These are phyloP conservation scores for Fusarium longipes DNA, from an alignment of 2,329 filamentous ascomycete genomes.

Conservation along the genomic window DNA sequence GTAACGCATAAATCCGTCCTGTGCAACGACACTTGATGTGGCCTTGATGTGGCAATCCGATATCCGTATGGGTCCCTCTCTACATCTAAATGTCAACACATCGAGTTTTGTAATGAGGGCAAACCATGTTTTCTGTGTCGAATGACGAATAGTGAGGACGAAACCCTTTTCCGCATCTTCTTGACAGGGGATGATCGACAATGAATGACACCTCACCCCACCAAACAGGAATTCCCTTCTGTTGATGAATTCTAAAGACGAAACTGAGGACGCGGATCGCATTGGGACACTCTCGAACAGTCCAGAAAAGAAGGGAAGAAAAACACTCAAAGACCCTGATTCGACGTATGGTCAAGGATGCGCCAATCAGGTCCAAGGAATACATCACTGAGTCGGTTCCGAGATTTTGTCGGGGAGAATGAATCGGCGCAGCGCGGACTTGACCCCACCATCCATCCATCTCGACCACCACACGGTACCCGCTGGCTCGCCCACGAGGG, in stretches of 20 bases:
- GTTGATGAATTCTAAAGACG: slow-evolving; percentile 20
- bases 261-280: slow-evolving; percentile 11
- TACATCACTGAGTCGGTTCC: slow-evolving; percentile 43
- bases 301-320: slow-evolving; percentile 28
- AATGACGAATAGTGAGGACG: slow-evolving; percentile 26
- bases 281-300: slow-evolving; percentile 15
- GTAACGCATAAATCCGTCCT: slow-evolving; percentile 14
- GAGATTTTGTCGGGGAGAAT: slow-evolving; percentile 47
- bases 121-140: slow-evolving; percentile 16
- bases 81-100: slow-evolving; percentile 1
- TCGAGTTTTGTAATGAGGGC: slow-evolving; percentile 8
- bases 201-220: slow-evolving; percentile 34
- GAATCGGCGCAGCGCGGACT: slow-evolving; percentile 32
- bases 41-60: slow-evolving; percentile 2
- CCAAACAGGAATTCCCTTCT: slow-evolving; percentile 28
- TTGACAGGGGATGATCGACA: slow-evolving; percentile 38
- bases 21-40: slow-evolving; percentile 8
- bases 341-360: slow-evolving; percentile 9
- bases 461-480: slow-evolving; percentile 34
- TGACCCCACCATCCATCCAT: slow-evolving; percentile 34
- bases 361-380: slow-evolving; percentile 37
- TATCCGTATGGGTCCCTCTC: neutral
- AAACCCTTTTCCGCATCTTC: slow-evolving; percentile 23
- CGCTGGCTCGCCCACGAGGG: slow-evolving; percentile 39
- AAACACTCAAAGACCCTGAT: slow-evolving; percentile 35